Evolutionary conservation across 306 rosid genomes (phyloP).

Genomic region (Prinsepia uniflora): DNA sequence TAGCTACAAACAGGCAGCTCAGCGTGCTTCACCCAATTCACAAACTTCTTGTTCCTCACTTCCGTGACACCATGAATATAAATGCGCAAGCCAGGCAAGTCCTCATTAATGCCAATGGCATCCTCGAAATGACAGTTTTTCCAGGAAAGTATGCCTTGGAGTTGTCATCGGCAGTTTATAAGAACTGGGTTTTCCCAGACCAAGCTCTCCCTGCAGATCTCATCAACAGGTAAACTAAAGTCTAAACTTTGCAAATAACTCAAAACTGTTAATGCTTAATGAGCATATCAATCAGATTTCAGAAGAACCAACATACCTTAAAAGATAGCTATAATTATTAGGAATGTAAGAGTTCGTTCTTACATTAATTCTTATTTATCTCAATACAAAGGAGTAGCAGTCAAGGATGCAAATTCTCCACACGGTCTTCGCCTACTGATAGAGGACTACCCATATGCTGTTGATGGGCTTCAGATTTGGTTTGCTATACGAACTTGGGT

Average conservation of each 20-base stretch:
- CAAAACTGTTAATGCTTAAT: no score
- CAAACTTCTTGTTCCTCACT: conserved; percentile 73
- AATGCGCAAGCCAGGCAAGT: conserved; percentile 65
- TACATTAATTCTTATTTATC: no score
- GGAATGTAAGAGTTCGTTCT: no score
- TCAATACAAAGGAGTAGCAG: conserved; percentile 57
- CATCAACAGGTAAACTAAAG: conserved; percentile 49
- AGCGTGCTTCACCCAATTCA: conserved; percentile 81
- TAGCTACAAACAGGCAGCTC: conserved; percentile 70
- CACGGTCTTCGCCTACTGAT: conserved; percentile 57
- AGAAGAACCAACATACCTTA: no score
- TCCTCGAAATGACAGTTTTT: conserved; percentile 57
- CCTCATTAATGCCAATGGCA: conserved; percentile 64
- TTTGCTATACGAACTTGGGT: conserved; percentile 60
- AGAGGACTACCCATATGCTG: conserved; percentile 81
- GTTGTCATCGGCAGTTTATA: conserved; percentile 57
- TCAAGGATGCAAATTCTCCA: conserved; percentile 47
- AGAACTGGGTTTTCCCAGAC: conserved; percentile 66
- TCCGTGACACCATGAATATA: conserved; percentile 78
- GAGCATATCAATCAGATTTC: no score
- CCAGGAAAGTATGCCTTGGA: conserved; percentile 62
- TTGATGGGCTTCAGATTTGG: conserved; percentile 83
- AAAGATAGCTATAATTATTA: no score
- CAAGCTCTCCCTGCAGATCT: conserved; percentile 79
- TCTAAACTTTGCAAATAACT: no score